phyloP scores from a whole-genome alignment of 2,329 filamentous ascomycete genomes.

The Cercospora berteroae region DNA sequence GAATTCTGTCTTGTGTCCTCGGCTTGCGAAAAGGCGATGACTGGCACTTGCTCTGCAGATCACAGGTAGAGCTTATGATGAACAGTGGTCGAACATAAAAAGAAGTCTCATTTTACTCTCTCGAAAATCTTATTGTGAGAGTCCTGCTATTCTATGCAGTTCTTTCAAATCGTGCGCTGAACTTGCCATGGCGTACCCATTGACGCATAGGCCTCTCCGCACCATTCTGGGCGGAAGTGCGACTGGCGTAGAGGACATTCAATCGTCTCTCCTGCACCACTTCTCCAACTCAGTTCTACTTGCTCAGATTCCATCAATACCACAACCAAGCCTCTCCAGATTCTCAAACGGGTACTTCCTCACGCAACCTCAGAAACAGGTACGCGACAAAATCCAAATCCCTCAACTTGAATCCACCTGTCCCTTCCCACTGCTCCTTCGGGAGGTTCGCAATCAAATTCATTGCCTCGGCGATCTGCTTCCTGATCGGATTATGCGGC shows the following conservation, averaged over 20 bases:
- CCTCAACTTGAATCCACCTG: conserved; percentile 10
- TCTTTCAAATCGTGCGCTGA: neutral
- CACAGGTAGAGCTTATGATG: neutral
- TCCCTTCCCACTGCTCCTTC: neutral
- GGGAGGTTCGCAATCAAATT: neutral
- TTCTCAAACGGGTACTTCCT: no score
- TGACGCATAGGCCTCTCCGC: neutral
- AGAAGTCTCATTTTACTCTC: neutral
- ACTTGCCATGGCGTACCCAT: no score
- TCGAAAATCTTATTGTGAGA: neutral
- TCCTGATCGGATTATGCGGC: neutral
- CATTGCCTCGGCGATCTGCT: neutral
- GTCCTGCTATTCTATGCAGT: neutral
- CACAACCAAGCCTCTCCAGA: neutral
- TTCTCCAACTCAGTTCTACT: no score
- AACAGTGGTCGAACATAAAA: neutral
- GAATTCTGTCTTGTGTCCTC: neutral
- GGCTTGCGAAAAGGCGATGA: neutral
- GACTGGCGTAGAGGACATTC: no score
- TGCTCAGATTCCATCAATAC: neutral
- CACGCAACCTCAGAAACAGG: conserved; percentile 6
- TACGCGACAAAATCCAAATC: conserved; percentile 19
- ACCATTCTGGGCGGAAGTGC: neutral
- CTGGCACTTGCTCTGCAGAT: neutral
- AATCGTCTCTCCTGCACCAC: no score